Evolutionary conservation across 257 asterid species (phyloP).

Genomic region (Gentiana macrophylla): DNA sequence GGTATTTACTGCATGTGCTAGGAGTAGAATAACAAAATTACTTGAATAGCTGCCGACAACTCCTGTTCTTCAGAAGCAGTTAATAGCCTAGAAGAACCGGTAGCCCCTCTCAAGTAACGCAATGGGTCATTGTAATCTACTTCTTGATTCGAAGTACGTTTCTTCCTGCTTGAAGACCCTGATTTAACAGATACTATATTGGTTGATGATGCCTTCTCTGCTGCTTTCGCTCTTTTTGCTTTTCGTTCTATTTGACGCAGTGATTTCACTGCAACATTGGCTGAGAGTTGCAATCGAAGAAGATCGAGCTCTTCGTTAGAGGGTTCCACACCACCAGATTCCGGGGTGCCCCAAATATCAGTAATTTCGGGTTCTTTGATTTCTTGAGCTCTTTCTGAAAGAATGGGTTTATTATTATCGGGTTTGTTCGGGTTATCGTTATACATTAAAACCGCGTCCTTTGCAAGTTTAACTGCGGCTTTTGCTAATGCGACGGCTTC

Average conservation of each 20-base stretch:
- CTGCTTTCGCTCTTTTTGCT: constrained; percentile 63
- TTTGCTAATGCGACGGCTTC: constrained; percentile 90
- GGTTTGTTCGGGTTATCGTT: constrained; percentile 21
- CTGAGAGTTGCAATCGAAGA: constrained; percentile 42
- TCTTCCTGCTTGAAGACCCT: constrained; percentile 58
- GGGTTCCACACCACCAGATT: constrained; percentile 50
- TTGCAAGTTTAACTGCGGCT: constrained; percentile 79
- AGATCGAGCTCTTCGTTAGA: constrained; percentile 59
- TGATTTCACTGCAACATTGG: constrained; percentile 62
- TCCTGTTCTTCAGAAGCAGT: constrained; percentile 75
- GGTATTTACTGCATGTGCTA: not conserved
- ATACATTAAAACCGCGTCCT: constrained; percentile 67
- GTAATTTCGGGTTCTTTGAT: constrained; percentile 25
- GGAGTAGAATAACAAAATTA: constrained; percentile 8
- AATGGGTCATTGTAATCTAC: constrained; percentile 75
- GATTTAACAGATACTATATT: constrained; percentile 57
- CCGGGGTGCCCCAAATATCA: constrained; percentile 27
- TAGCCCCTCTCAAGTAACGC: constrained; percentile 70
- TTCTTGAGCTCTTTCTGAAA: constrained; percentile 22
- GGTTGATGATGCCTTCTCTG: constrained; percentile 55
- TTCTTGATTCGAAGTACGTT: constrained; percentile 53
- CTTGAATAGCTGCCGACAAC: constrained; percentile 88
- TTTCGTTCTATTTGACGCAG: constrained; percentile 74
- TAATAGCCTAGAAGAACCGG: constrained; percentile 61
- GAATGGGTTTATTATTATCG: constrained; percentile 15